A percentile compares a stretch with the other conserved stretches of the same genome.
Conservation (phyloP, 179 eudicot species). For the Gypsophila paniculata region DNA sequence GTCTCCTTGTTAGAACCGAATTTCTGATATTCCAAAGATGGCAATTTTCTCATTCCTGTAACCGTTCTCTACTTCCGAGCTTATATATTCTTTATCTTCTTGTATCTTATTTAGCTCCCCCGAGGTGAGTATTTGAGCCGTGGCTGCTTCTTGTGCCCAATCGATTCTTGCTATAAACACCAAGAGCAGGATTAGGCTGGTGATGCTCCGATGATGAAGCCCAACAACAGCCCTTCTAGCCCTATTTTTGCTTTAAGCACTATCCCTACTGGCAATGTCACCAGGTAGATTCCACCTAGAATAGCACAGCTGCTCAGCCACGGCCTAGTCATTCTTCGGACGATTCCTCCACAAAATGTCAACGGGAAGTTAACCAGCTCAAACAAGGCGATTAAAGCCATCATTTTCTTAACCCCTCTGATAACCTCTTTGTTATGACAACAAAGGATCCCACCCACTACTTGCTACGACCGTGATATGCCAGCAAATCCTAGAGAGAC, state of each 20-base stretch:
- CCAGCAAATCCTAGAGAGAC: conserved; percentile 41
- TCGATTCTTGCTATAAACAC: conserved; percentile 57
- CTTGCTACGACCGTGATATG: conserved; percentile 48
- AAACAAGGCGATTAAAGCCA: conserved; percentile 59
- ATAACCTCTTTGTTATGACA: conserved; percentile 48
- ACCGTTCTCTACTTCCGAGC: background rate
- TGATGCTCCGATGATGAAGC: conserved; percentile 63
- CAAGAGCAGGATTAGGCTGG: conserved; percentile 51
- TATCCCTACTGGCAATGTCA: conserved; percentile 70
- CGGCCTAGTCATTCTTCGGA: conserved; percentile 77
- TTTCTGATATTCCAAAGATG: too few relatives aligned
- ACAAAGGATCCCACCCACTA: conserved; percentile 55
- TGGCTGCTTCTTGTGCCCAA: conserved; percentile 66
- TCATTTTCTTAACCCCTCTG: conserved; percentile 53
- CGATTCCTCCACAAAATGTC: conserved; percentile 65
- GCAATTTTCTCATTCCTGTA: background rate
- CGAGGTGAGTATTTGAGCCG: conserved; percentile 54
- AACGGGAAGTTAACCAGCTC: conserved; percentile 78
- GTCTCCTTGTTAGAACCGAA: too few relatives aligned
- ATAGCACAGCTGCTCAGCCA: conserved; percentile 64
- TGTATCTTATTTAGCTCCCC: background rate
- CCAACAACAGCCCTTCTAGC: conserved; percentile 56
- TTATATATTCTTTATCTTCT: conserved; percentile 20
- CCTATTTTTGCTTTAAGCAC: conserved; percentile 52
- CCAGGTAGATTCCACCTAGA: conserved; percentile 65